A percentile compares a stretch with the other conserved stretches of the same genome.
These are phyloP conservation scores for Fusarium humuli DNA, from an alignment of 2,329 filamentous ascomycete genomes.

Conservation along the genomic window DNA sequence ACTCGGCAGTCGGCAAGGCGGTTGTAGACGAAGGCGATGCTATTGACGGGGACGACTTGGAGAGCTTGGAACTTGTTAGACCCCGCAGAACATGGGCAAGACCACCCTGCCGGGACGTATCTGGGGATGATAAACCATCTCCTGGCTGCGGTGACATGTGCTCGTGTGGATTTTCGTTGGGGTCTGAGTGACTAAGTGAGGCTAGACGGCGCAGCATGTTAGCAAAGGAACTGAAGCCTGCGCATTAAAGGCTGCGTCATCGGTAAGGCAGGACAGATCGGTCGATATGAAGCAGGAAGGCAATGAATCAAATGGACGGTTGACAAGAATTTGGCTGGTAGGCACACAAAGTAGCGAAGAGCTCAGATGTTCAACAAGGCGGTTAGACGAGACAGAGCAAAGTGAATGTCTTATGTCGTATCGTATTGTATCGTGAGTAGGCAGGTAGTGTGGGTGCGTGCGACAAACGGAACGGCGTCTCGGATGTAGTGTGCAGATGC, in stretches of 20 bases:
- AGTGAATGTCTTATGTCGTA: slow-evolving; percentile 6
- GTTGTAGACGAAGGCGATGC: slow-evolving; percentile 56
- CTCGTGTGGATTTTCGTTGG: slow-evolving; percentile 51
- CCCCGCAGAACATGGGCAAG: slow-evolving; percentile 74
- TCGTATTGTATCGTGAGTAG: slow-evolving; percentile 18
- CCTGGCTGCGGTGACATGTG: slow-evolving; percentile 71
- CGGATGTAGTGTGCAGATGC: slow-evolving; percentile 35
- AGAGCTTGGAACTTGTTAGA: slow-evolving; percentile 66
- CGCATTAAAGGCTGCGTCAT: slow-evolving; percentile 42
- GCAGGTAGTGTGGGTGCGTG: slow-evolving; percentile 20
- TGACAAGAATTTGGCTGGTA: slow-evolving; percentile 14
- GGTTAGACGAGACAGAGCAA: slow-evolving; percentile 13
- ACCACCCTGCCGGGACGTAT: slow-evolving; percentile 66
- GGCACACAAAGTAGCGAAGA: slow-evolving; percentile 9
- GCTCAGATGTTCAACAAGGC: slow-evolving; percentile 13
- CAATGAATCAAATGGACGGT: slow-evolving; percentile 21
- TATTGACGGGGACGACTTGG: slow-evolving; percentile 61
- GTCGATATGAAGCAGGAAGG: slow-evolving; percentile 29
- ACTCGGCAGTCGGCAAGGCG: slow-evolving; percentile 58
- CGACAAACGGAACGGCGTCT: slow-evolving; percentile 37
- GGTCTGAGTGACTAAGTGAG: slow-evolving; percentile 43
- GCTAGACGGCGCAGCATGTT: slow-evolving; percentile 48
- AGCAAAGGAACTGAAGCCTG: slow-evolving; percentile 43
- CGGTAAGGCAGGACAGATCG: slow-evolving; percentile 36
- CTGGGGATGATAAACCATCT: slow-evolving; percentile 66